Evolutionary conservation across 305 asterid genomes (phyloP).

Genomic region (Plantago rigida): DNA sequence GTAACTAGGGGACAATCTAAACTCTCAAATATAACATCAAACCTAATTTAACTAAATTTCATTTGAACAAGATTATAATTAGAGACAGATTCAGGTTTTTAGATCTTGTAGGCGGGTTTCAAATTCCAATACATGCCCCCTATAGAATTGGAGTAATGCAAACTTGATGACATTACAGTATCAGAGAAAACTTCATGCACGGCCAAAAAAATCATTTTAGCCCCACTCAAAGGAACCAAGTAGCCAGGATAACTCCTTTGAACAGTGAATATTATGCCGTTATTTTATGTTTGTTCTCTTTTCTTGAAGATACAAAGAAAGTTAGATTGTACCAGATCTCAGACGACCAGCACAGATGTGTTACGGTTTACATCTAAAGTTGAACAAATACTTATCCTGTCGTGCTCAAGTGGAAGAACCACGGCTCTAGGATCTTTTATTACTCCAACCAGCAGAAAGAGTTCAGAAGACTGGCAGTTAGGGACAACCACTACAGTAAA

Average conservation of each 20-base stretch:
- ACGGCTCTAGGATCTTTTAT: neutral
- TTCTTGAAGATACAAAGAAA: no score
- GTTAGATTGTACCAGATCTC: neutral
- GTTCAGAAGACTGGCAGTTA: neutral
- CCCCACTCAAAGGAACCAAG: neutral
- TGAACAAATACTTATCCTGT: neutral
- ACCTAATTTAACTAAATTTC: neutral
- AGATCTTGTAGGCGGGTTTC: neutral
- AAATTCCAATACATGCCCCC: neutral
- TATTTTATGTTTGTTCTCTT: neutral
- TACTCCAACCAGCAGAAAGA: neutral
- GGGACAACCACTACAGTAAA: neutral
- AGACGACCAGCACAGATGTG: neutral
- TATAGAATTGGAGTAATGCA: neutral
- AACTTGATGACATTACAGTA: slow-evolving; percentile 11
- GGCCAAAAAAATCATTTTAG: neutral
- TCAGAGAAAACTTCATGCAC: slow-evolving; percentile 11
- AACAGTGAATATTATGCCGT: neutral
- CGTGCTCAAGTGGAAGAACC: neutral
- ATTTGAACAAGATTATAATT: neutral
- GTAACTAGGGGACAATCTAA: neutral
- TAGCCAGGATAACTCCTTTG: neutral
- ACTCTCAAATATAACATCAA: neutral
- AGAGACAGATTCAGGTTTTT: neutral
- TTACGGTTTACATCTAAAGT: neutral